Evolutionary conservation across 1,284 basidiomycete species (phyloP), one percentile per base, ranked within the genome.

Genomic region (Veloboletus limbatus): DNA sequence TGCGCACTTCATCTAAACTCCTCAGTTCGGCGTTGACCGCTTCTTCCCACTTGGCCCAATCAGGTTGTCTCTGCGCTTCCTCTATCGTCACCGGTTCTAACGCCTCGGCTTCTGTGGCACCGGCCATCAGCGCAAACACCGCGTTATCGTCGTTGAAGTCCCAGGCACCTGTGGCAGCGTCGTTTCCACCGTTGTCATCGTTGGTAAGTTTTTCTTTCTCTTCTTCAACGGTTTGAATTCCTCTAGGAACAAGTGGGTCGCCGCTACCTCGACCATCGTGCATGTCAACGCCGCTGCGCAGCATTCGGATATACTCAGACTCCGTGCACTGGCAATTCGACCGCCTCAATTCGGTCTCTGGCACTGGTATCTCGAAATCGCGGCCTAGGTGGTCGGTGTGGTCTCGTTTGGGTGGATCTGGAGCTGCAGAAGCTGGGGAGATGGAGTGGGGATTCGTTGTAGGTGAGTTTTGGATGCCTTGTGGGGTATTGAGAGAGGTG

Each of bases 1-100:
- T 27, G 10, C 10, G 9, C 10, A n/a, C n/a, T n/a, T n/a, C n/a
- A n/a, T n/a, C n/a, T n/a, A 50, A 36, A 9, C 48, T 48, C 4
- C 43, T 43, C 8, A 51, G 7, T 2, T 49, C n/a, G 1, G 37
- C 31, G 1, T 28, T 43, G 3, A 51, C 32, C 0, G 11, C 34
- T 6, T 43, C 7, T 0, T 43, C 5, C 47, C 47, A 51, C 3
- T 5, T 1, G 0, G 6, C 27, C 49, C 46, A 50, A 5, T 50
- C 37, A 0, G 8, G 36, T 8, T 16, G 11, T 33, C 16, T 40
- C 8, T 2, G 2, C 1, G 16, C 47, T 6, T 51, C 41, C 3
- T 49, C 14, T 1, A 51, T 21, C 0, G 8, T 50, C 13, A 1
- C 9, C 16, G 25, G 35, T 11, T 49, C 35, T 10, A 49, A 18